Evolutionary conservation across 2,329 filamentous ascomycete genomes (phyloP).

Genomic region (Xylaria arbuscula): DNA sequence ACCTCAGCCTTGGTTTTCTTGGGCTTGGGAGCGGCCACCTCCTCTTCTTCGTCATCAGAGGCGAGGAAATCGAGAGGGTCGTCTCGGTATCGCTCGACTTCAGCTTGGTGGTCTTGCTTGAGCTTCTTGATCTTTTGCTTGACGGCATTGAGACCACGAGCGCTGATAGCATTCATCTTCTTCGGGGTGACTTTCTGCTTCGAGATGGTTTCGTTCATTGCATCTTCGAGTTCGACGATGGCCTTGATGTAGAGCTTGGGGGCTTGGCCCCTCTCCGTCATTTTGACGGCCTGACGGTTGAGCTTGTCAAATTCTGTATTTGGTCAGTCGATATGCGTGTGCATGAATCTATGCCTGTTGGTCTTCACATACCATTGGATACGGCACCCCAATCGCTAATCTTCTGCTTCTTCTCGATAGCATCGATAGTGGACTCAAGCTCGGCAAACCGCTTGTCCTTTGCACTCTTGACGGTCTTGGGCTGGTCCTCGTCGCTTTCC

Average conservation of each 20-base stretch:
- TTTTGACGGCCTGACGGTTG: conserved; percentile 85
- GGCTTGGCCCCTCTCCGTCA: conserved; percentile 78
- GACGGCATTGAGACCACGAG: conserved; percentile 93
- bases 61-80: conserved; percentile 59
- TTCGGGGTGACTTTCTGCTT: conserved; percentile 97
- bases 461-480: conserved; percentile 92
- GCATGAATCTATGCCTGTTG: background rate
- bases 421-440: conserved; percentile 86
- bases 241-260: conserved; percentile 95
- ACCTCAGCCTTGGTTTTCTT: conserved; percentile 65
- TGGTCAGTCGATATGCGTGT: conserved; percentile 10
- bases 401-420: conserved; percentile 96
- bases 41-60: conserved; percentile 78
- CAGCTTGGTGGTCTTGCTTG: conserved; percentile 90
- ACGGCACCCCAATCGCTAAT: conserved; percentile 98
- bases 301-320: conserved; percentile 89
- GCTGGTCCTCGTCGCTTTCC: conserved; percentile 86
- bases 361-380: conserved; percentile 74
- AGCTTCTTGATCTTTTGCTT: conserved; percentile 99
- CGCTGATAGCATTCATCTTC: conserved; percentile 98
- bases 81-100: conserved; percentile 86
- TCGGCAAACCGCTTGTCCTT: conserved; percentile 98
- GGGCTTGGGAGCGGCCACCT: conserved; percentile 63
- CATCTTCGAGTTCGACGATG: conserved; percentile 92
- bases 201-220: conserved; percentile 90